Evolutionary conservation across 2,329 filamentous ascomycete genomes (phyloP).

Genomic region (Colletotrichum ledebouriae): DNA sequence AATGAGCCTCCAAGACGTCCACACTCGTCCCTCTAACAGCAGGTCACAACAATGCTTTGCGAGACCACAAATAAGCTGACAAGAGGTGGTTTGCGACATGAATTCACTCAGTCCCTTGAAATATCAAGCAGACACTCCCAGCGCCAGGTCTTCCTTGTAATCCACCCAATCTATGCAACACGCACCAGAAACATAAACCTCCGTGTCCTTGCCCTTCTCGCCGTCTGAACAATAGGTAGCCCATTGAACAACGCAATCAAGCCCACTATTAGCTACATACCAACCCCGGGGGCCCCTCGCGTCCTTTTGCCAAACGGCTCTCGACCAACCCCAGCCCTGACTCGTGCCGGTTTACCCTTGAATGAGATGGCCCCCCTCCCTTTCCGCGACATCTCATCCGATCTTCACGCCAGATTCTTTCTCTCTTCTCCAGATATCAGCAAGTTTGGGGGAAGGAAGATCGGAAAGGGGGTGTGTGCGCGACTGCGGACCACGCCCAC

Average conservation of each 20-base stretch:
- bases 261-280: constrained; percentile 19
- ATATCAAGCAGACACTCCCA: not conserved
- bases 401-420: not conserved
- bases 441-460: constrained; percentile 1
- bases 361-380: not conserved
- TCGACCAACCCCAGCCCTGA: constrained; percentile 15
- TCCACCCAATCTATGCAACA: constrained; percentile 19
- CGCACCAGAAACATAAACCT: constrained; percentile 11
- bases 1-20: constrained; percentile 8
- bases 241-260: constrained; percentile 15
- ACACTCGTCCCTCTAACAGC: not conserved
- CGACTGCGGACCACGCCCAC: constrained; percentile 12
- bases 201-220: constrained; percentile 1
- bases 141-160: constrained; percentile 14
- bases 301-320: constrained; percentile 17
- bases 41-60: not conserved
- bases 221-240: constrained; percentile 7
- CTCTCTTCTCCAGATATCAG: constrained; percentile 6
- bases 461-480: constrained; percentile 1
- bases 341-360: constrained; percentile 35
- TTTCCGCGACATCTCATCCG: not conserved
- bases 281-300: constrained; percentile 16
- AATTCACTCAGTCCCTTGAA: too few species aligned
- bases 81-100: too few species aligned
- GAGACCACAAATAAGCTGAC: not conserved